phyloP scores from a whole-genome alignment of 441 rosid genomes.

The Syzygium malaccense region DNA sequence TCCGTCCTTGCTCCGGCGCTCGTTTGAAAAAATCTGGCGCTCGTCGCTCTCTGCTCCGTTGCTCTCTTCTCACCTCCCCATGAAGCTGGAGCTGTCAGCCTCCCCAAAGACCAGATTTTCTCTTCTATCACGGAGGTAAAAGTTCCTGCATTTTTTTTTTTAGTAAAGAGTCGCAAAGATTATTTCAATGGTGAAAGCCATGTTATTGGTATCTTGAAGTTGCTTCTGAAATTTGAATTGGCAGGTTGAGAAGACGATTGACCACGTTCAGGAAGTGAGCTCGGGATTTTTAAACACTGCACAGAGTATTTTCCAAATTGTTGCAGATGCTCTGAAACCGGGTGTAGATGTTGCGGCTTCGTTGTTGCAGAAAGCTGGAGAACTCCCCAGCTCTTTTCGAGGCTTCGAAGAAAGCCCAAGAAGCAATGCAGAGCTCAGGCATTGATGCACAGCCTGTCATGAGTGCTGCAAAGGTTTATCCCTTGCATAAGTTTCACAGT shows the following conservation, averaged over 20 bases:
- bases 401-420: conserved; percentile 81
- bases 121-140: conserved; percentile 71
- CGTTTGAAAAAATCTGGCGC: no score
- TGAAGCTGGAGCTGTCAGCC: conserved; percentile 60
- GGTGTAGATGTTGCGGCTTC: conserved; percentile 67
- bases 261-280: conserved; percentile 61
- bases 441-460: conserved; percentile 60
- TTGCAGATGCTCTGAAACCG: conserved; percentile 67
- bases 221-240: background rate
- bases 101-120: conserved; percentile 78
- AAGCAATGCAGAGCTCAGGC: conserved; percentile 76
- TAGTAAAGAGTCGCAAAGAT: background rate
- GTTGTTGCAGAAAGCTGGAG: conserved; percentile 61
- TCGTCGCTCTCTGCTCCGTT: conserved; percentile 30
- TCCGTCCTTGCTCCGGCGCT: no score
- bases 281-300: conserved; percentile 50
- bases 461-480: conserved; percentile 66
- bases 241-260: conserved; percentile 80
- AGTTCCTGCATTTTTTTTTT: background rate
- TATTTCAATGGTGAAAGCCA: background rate
- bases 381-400: conserved; percentile 77
- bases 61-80: conserved; percentile 47
- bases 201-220: background rate
- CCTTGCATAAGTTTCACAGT: background rate
- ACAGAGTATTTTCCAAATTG: conserved; percentile 46